Evolutionary conservation across 306 rosid genomes (phyloP).

Genomic region (Vigna radiata): DNA sequence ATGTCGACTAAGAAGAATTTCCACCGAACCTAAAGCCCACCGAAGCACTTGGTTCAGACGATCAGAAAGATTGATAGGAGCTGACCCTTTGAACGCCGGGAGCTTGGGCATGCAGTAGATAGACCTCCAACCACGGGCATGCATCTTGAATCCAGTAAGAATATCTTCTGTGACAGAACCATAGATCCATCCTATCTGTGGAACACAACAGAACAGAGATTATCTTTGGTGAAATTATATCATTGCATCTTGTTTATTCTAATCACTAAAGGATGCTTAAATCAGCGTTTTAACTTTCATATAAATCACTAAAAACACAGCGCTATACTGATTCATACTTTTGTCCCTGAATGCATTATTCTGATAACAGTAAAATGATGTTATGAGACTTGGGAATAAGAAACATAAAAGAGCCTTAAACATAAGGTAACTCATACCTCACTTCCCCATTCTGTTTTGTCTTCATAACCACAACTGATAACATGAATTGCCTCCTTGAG

Average conservation of each 20-base stretch:
- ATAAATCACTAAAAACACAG: not conserved
- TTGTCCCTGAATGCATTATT: constrained; percentile 10
- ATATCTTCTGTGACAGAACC: constrained; percentile 97
- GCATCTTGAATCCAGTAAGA: constrained; percentile 96
- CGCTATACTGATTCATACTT: not conserved
- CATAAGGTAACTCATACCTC: constrained; percentile 59
- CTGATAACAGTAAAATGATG: not conserved
- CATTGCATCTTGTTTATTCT: not conserved
- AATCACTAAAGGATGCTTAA: not conserved
- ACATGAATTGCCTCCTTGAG: constrained; percentile 97
- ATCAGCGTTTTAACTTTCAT: not conserved
- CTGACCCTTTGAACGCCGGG: constrained; percentile 91
- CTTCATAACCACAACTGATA: constrained; percentile 93
- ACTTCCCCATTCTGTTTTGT: constrained; percentile 84
- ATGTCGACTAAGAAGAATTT: constrained; percentile 87
- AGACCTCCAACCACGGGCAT: constrained; percentile 95
- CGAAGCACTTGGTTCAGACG: constrained; percentile 97
- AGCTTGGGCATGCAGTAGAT: constrained; percentile 87
- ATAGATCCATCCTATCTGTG: constrained; percentile 94
- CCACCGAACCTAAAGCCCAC: constrained; percentile 92
- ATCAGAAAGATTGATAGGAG: constrained; percentile 94
- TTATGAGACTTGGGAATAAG: not conserved
- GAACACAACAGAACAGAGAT: constrained; percentile 40
- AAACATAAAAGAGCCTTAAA: constrained; percentile 25
- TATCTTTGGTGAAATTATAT: constrained; percentile 6